These are phyloP conservation scores for Exserohilum rostratum DNA, from an alignment of 2,329 filamentous ascomycete species.

Conservation along the genomic window DNA sequence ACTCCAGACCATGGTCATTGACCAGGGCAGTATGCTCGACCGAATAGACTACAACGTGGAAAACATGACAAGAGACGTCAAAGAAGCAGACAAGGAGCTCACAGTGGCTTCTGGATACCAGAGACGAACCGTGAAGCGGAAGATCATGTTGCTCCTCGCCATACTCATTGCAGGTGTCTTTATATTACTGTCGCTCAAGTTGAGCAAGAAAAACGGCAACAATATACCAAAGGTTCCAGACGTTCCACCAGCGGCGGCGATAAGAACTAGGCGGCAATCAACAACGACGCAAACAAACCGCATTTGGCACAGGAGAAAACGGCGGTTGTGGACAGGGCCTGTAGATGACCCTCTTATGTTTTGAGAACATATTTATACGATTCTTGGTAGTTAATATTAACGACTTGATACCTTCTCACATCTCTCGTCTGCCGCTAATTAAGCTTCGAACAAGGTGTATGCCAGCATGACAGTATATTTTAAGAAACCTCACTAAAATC, in stretches of 20 bases:
- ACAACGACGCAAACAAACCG: constrained; percentile 26
- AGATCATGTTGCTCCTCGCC: constrained; percentile 87
- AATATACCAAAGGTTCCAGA: constrained; percentile 23
- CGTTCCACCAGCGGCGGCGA: constrained; percentile 23
- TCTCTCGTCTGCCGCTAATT: not conserved
- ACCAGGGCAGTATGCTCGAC: constrained; percentile 59
- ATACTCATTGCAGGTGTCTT: constrained; percentile 85
- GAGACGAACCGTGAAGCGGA: constrained; percentile 84
- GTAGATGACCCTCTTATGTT: constrained; percentile 17
- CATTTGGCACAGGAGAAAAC: constrained; percentile 45
- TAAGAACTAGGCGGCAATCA: constrained; percentile 24
- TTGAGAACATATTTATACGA: not conserved
- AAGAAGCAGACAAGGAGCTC: constrained; percentile 89
- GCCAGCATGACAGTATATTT: not conserved
- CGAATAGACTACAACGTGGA: constrained; percentile 85
- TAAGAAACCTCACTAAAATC: not conserved
- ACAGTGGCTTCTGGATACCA: constrained; percentile 89
- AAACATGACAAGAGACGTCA: constrained; percentile 90
- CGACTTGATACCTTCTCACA: constrained; percentile 5
- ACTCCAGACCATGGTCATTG: constrained; percentile 82
- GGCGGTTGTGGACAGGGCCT: constrained; percentile 37
- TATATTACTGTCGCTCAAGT: constrained; percentile 82
- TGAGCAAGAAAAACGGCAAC: constrained; percentile 57
- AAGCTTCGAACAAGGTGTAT: not conserved
- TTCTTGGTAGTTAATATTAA: constrained; percentile 16